A percentile compares a stretch with the other conserved stretches of the same genome.
phyloP scores from a whole-genome alignment of 805 yeast species.

The Ogataea paraovalis region DNA sequence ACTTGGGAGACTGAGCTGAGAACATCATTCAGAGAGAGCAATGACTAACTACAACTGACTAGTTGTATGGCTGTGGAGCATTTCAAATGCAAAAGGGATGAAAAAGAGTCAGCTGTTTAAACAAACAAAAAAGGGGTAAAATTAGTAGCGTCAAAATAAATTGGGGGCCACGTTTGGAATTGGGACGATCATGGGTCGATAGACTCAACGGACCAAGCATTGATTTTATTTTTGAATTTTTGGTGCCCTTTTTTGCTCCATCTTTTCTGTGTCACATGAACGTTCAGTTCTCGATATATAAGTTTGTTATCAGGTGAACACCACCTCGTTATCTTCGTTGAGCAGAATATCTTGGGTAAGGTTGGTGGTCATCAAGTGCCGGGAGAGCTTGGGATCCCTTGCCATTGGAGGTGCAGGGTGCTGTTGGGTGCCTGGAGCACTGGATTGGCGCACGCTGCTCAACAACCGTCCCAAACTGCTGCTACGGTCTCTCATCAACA shows the following conservation, averaged over 20 bases:
- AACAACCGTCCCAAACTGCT: not conserved
- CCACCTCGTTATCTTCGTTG: constrained; percentile 13
- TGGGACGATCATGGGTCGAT: too few species aligned
- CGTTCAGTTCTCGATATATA: too few species aligned
- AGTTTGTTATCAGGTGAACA: constrained; percentile 1
- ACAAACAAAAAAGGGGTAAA: too few species aligned
- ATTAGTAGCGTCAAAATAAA: too few species aligned
- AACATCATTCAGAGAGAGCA: not conserved
- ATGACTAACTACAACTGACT: not conserved
- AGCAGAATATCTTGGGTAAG: constrained; percentile 12
- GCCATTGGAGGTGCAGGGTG: not conserved
- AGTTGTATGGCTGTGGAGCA: too few species aligned
- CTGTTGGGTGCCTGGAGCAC: not conserved
- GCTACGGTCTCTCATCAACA: not conserved
- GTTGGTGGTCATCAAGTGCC: constrained; percentile 4
- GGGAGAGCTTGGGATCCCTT: constrained; percentile 7
- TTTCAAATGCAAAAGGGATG: too few species aligned
- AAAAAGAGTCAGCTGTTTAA: not conserved
- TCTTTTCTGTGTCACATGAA: too few species aligned
- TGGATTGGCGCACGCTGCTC: not conserved
- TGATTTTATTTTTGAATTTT: too few species aligned
- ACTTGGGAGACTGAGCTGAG: not conserved
- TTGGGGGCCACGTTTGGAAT: too few species aligned
- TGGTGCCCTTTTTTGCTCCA: too few species aligned
- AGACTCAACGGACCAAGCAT: too few species aligned